Conservation (phyloP, 176 grass and related monocot genomes). For the Areca catechu region DNA sequence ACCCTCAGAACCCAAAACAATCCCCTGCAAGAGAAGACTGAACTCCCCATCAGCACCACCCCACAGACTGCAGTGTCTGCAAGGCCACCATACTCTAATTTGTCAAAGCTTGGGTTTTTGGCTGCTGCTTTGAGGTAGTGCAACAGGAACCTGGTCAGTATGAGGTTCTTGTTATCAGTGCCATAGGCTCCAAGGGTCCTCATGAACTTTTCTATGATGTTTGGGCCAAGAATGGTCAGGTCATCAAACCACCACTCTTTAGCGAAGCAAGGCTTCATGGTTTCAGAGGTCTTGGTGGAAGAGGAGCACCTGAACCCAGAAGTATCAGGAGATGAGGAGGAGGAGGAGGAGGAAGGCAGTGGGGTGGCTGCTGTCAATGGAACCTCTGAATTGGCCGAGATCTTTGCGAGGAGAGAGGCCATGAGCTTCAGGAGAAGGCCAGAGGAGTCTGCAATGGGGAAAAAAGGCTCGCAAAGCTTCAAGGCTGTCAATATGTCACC, state of each 20-base stretch:
- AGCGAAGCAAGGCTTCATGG: conserved; percentile 38
- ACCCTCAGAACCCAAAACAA: conserved; percentile 67
- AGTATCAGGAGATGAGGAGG: conserved; percentile 59
- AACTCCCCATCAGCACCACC: conserved; percentile 50
- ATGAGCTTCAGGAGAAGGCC: conserved; percentile 52
- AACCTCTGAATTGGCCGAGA: conserved; percentile 37
- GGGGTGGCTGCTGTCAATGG: conserved; percentile 17
- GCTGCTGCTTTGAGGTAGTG: conserved; percentile 59
- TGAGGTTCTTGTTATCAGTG: conserved; percentile 73
- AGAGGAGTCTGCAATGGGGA: conserved; percentile 23
- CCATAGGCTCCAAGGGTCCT: conserved; percentile 57
- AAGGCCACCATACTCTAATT: conserved; percentile 24
- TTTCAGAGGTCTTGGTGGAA: conserved; percentile 55
- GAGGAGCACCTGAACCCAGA: conserved; percentile 35
- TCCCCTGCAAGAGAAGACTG: conserved; percentile 73
- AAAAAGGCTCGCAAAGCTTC: conserved; percentile 48
- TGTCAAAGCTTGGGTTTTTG: conserved; percentile 14
- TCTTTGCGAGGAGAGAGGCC: conserved; percentile 58
- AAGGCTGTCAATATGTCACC: conserved; percentile 48
- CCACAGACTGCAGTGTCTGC: conserved; percentile 88
- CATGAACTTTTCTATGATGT: conserved; percentile 65
- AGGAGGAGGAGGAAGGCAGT: conserved; percentile 47
- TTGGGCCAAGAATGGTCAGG: conserved; percentile 45
- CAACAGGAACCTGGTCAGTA: conserved; percentile 71
- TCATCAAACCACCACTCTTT: conserved; percentile 94